phyloP scores from a whole-genome alignment of 768 basidiomycete species.

The Mycena rebaudengoi region DNA sequence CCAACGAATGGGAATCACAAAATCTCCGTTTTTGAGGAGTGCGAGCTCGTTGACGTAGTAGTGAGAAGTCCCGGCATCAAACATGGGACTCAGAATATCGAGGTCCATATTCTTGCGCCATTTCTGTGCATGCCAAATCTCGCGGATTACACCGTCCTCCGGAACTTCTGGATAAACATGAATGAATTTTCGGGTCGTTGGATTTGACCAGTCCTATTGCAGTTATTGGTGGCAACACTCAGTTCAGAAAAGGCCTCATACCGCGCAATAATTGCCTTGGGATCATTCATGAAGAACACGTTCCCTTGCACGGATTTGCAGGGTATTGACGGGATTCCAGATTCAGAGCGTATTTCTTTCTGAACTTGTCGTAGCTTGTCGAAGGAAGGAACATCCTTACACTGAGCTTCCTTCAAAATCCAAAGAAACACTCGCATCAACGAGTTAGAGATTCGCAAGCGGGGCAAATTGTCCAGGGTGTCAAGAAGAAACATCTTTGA shows the following conservation, averaged over 20 bases:
- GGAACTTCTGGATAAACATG: slow-evolving; percentile 12
- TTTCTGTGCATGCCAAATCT: neutral
- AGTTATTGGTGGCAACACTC: neutral
- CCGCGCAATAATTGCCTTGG: neutral
- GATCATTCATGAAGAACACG: slow-evolving; percentile 19
- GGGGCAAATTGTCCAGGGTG: slow-evolving; percentile 12
- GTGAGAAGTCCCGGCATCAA: neutral
- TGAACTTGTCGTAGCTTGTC: neutral
- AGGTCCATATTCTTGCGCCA: slow-evolving; percentile 10
- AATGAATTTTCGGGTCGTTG: slow-evolving; percentile 1
- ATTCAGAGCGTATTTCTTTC: slow-evolving; percentile 4
- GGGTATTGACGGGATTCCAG: slow-evolving; percentile 1
- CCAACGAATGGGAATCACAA: slow-evolving; percentile 17
- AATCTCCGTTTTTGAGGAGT: neutral
- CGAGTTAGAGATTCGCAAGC: slow-evolving; percentile 6
- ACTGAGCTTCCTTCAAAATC: slow-evolving; percentile 2
- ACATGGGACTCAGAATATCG: slow-evolving; percentile 17
- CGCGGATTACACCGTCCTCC: neutral
- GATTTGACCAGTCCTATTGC: neutral
- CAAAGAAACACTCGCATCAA: slow-evolving; percentile 13
- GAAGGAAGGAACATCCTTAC: slow-evolving; percentile 14
- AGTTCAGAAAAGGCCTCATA: neutral
- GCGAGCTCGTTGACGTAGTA: slow-evolving; percentile 14
- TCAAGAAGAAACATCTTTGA: slow-evolving; percentile 21
- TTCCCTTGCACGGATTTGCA: slow-evolving; percentile 5